These are phyloP conservation scores for Penicillium longicatenatum DNA, from an alignment of 495 filamentous ascomycete species.

Conservation along the genomic window DNA sequence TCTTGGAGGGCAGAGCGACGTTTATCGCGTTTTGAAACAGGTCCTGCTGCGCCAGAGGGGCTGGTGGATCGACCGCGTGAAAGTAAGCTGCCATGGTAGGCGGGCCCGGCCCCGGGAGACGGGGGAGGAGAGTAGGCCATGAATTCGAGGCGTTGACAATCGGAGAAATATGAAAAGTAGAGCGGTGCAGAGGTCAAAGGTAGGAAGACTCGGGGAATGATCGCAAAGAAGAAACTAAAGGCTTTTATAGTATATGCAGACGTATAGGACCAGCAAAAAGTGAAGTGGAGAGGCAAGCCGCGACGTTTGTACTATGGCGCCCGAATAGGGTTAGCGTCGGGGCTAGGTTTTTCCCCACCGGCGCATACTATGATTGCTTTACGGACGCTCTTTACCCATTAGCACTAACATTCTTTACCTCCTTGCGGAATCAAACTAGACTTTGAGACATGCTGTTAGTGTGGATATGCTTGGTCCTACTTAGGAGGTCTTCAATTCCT, in stretches of 20 bases:
- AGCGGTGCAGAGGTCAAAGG: not conserved
- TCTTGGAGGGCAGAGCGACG: constrained; percentile 77
- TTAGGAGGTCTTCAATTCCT: too few relatives aligned
- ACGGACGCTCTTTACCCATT: too few relatives aligned
- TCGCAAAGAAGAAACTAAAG: not conserved
- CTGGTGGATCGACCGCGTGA: constrained; percentile 39
- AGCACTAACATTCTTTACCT: too few relatives aligned
- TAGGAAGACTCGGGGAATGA: not conserved
- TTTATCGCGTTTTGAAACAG: constrained; percentile 84
- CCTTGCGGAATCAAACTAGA: too few relatives aligned
- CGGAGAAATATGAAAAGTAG: not conserved
- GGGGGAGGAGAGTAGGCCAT: constrained; percentile 5
- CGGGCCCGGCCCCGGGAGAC: not conserved
- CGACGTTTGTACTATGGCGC: not conserved
- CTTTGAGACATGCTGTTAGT: too few relatives aligned
- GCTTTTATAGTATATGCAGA: not conserved
- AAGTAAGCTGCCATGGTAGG: constrained; percentile 25
- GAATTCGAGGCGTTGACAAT: not conserved
- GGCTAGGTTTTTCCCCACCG: constrained; percentile 29
- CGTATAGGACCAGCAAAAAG: not conserved
- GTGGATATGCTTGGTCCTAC: too few relatives aligned
- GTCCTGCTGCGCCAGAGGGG: constrained; percentile 33
- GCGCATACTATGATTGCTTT: constrained; percentile 4
- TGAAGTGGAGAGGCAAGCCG: constrained; percentile 1
- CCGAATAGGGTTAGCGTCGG: constrained; percentile 28